Conservation (phyloP, 495 filamentous ascomycete genomes). For the Pyronema domesticum region DNA sequence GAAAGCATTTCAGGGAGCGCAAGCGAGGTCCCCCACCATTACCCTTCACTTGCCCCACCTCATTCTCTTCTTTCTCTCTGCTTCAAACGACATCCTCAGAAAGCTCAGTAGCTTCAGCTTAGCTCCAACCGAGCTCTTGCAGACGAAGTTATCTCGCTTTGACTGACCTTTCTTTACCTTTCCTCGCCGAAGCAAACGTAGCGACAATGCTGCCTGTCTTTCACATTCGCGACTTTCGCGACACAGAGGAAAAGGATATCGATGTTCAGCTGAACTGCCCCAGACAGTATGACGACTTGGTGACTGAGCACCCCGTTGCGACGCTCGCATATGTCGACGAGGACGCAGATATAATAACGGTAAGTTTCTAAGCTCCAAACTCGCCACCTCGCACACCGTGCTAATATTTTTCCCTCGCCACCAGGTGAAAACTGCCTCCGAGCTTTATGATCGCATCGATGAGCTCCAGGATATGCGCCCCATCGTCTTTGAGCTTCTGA, state of each 20-base stretch:
- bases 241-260: constrained; percentile 7
- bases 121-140: no score
- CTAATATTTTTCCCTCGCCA: not conserved
- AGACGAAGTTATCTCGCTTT: no score
- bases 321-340: constrained; percentile 37
- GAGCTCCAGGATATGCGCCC: constrained; percentile 19
- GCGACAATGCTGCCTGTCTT: constrained; percentile 24
- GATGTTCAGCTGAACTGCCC: constrained; percentile 16
- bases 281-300: constrained; percentile 33
- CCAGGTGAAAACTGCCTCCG: constrained; percentile 20
- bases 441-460: constrained; percentile 19
- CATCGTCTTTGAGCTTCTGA: constrained; percentile 20
- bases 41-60: no score
- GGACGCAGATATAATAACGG: constrained; percentile 37
- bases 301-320: constrained; percentile 32
- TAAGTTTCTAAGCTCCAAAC: constrained; percentile 21
- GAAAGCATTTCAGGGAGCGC: no score
- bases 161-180: no score
- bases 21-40: no score
- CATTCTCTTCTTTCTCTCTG: no score
- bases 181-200: no score
- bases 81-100: no score
- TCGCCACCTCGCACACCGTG: constrained; percentile 2
- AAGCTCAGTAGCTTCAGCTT: no score
- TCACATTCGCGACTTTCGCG: constrained; percentile 25